Evolutionary conservation across 2,329 filamentous ascomycete genomes (phyloP).

Genomic region (Fusarium nygamai): DNA sequence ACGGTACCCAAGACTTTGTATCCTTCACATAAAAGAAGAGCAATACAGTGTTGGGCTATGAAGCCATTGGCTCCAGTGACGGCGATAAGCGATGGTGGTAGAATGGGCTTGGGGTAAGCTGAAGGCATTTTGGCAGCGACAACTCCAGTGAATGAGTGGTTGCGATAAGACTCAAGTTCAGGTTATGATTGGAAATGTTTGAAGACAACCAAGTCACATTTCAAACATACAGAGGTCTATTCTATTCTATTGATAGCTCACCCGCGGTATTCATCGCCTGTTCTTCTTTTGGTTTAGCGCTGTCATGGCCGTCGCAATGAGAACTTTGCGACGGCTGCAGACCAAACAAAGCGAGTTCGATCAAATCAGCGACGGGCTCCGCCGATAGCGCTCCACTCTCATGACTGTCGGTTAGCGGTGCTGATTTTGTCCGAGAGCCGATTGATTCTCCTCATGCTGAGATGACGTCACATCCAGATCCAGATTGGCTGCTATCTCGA

Average conservation of each 20-base stretch:
- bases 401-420: neutral
- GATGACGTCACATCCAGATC: no score
- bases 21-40: neutral
- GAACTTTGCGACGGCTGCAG: slow-evolving; percentile 7
- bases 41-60: slow-evolving; percentile 8
- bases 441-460: neutral
- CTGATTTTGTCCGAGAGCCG: neutral
- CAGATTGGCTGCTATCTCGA: no score
- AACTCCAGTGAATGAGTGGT: neutral
- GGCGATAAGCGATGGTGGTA: neutral
- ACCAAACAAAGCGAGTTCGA: neutral
- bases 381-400: neutral
- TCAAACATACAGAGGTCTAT: neutral
- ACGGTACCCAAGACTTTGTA: slow-evolving; percentile 2
- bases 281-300: neutral
- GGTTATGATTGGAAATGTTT: neutral
- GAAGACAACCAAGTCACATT: neutral
- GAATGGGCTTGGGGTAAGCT: neutral
- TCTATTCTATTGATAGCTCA: neutral
- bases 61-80: slow-evolving; percentile 11
- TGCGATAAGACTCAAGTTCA: neutral
- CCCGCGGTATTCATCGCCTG: neutral
- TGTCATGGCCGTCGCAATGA: neutral
- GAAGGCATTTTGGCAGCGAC: neutral
- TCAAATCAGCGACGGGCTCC: neutral